A percentile compares a stretch with the other conserved stretches of the same genome.
Evolutionary conservation across 345 rosid species (phyloP).

Genomic region (Mangifera indica): DNA sequence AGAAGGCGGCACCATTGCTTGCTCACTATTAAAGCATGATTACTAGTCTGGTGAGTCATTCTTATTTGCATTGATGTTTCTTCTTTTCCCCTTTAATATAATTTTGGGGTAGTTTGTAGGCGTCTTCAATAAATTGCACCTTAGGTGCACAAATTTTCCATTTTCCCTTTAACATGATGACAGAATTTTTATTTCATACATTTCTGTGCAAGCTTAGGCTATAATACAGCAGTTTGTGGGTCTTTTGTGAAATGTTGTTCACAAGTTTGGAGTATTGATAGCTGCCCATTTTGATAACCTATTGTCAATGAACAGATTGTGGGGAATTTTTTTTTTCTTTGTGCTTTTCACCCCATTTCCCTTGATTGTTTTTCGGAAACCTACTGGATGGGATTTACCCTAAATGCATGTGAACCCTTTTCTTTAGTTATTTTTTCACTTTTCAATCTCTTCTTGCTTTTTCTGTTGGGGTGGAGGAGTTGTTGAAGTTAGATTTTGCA

Average conservation of each 20-base stretch:
- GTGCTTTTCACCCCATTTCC: not conserved
- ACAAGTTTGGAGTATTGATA: not conserved
- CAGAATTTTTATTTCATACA: not conserved
- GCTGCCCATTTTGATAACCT: not conserved
- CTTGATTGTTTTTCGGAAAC: not conserved
- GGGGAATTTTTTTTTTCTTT: not conserved
- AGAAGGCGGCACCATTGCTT: constrained; percentile 67
- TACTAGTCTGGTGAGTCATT: constrained; percentile 64
- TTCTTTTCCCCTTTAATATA: not conserved
- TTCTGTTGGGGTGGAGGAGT: not conserved
- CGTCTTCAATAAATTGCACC: not conserved
- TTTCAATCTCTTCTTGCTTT: not conserved
- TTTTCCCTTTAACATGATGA: not conserved
- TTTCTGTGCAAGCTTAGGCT: not conserved
- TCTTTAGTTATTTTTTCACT: not conserved
- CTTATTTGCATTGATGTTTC: not conserved
- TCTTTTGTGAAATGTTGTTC: not conserved
- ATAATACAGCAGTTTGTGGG: not conserved
- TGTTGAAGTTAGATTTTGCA: not conserved
- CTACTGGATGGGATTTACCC: not conserved
- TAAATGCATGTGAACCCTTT: not conserved
- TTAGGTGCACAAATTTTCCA: not conserved
- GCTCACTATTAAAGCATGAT: constrained; percentile 97
- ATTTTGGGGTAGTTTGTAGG: not conserved
- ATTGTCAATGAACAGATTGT: not conserved